Evolutionary conservation across 495 filamentous ascomycete genomes (phyloP).

Genomic region (Penicillium lagena): DNA sequence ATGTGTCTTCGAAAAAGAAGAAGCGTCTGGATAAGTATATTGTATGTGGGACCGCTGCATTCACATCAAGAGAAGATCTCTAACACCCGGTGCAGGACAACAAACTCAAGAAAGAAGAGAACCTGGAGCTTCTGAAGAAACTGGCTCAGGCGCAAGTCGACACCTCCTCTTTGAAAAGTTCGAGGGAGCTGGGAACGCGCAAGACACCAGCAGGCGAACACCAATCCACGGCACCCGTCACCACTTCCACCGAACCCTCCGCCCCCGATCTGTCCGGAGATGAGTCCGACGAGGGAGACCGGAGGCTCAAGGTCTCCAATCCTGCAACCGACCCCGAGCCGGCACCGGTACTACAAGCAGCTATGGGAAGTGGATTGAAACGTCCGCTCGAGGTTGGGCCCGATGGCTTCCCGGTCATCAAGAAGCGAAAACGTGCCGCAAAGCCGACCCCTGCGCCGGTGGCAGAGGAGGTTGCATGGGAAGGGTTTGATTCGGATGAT

Average conservation of each 20-base stretch:
- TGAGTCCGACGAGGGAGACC: slow-evolving; percentile 34
- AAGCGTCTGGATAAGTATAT: slow-evolving; percentile 97
- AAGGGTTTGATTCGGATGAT: slow-evolving; percentile 50
- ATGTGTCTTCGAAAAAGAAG: slow-evolving; percentile 83
- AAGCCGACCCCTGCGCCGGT: slow-evolving; percentile 25
- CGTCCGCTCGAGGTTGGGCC: slow-evolving; percentile 73
- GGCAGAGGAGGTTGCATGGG: slow-evolving; percentile 47
- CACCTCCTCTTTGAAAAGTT: slow-evolving; percentile 70
- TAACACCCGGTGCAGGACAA: slow-evolving; percentile 53
- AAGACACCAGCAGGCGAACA: slow-evolving; percentile 22
- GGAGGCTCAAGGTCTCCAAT: slow-evolving; percentile 16
- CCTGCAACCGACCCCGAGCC: slow-evolving; percentile 10
- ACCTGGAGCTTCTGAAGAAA: slow-evolving; percentile 74
- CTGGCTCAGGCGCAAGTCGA: slow-evolving; percentile 73
- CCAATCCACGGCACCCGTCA: neutral
- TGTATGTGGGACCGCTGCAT: slow-evolving; percentile 31
- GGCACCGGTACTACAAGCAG: slow-evolving; percentile 10
- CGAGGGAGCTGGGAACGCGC: slow-evolving; percentile 61
- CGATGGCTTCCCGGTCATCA: slow-evolving; percentile 71
- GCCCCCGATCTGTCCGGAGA: slow-evolving; percentile 21
- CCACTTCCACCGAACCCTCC: slow-evolving; percentile 3
- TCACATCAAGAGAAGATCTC: neutral
- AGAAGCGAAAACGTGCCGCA: slow-evolving; percentile 50
- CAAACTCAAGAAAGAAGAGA: slow-evolving; percentile 93
- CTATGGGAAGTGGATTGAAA: slow-evolving; percentile 76